phyloP scores from a whole-genome alignment of 768 basidiomycete species.

The Pholiota microspora region DNA sequence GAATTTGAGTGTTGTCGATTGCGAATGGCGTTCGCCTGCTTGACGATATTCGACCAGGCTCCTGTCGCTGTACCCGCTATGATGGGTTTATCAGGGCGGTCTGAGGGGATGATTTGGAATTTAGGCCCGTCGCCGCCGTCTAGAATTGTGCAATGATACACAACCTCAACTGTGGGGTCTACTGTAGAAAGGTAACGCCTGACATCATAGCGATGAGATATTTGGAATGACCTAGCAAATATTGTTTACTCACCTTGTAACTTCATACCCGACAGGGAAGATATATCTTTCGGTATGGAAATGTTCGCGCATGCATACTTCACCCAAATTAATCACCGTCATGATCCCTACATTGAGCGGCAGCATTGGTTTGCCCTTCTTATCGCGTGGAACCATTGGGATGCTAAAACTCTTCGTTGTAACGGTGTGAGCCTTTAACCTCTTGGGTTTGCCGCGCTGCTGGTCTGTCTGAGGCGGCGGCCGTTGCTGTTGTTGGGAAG shows the following conservation, averaged over 20 bases:
- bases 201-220: constrained; percentile 5
- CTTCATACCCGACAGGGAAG: constrained; percentile 85
- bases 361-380: constrained; percentile 64
- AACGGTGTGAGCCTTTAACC: constrained; percentile 79
- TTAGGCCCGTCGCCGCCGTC: constrained; percentile 85
- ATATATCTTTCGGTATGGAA: constrained; percentile 89
- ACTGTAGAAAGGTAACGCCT: constrained; percentile 81
- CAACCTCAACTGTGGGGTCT: constrained; percentile 62
- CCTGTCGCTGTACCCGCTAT: constrained; percentile 87
- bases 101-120: constrained; percentile 78
- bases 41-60: constrained; percentile 83
- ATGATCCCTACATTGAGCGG: constrained; percentile 86
- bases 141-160: constrained; percentile 81
- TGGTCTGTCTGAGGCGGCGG: constrained; percentile 27
- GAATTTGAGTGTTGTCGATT: constrained; percentile 84
- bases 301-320: constrained; percentile 78
- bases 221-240: too few species aligned
- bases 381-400: constrained; percentile 76
- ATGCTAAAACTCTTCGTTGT: constrained; percentile 76
- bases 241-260: constrained; percentile 73
- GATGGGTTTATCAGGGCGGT: constrained; percentile 67
- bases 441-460: constrained; percentile 68
- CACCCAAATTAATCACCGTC: constrained; percentile 74
- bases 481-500: constrained; percentile 16
- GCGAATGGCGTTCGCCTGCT: constrained; percentile 77